A percentile compares a stretch with the other conserved stretches of the same genome.
Conservation (phyloP, 306 rosid species). For the Comarum palustre region DNA sequence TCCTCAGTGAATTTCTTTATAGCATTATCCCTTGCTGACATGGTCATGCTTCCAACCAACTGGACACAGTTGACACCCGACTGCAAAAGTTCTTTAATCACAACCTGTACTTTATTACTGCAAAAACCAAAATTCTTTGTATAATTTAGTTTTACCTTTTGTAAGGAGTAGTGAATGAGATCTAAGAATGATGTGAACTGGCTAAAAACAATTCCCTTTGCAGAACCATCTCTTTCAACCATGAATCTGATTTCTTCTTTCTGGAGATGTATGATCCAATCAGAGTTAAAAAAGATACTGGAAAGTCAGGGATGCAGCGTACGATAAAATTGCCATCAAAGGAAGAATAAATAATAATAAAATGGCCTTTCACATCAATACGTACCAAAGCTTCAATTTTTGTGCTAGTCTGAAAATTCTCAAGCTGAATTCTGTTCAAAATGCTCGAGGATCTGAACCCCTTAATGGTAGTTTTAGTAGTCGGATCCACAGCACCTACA, state of each 20-base stretch:
- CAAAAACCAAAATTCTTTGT: conserved; percentile 2
- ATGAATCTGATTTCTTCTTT: conserved; percentile 91
- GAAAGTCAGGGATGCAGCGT: not conserved
- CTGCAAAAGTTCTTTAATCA: conserved; percentile 49
- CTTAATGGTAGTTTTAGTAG: conserved; percentile 57
- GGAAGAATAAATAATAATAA: not conserved
- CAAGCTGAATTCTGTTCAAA: conserved; percentile 70
- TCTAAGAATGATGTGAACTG: conserved; percentile 96
- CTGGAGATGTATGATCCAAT: conserved; percentile 39
- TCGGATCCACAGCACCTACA: conserved; percentile 34
- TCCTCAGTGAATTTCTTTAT: conserved; percentile 70
- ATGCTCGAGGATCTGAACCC: conserved; percentile 86
- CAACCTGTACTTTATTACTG: not conserved
- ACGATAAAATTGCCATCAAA: not conserved
- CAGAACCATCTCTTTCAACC: conserved; percentile 94
- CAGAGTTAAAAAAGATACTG: conserved; percentile 8
- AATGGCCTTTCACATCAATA: conserved; percentile 10
- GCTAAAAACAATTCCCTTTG: conserved; percentile 90
- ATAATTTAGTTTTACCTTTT: conserved; percentile 45
- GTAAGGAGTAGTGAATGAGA: conserved; percentile 72
- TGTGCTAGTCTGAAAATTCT: conserved; percentile 89
- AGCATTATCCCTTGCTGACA: conserved; percentile 69
- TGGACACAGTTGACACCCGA: conserved; percentile 79
- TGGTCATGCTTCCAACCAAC: conserved; percentile 78
- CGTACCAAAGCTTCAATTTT: conserved; percentile 97